Conservation (phyloP, 1,284 basidiomycete species). For the Rhodotorula sp. region DNA sequence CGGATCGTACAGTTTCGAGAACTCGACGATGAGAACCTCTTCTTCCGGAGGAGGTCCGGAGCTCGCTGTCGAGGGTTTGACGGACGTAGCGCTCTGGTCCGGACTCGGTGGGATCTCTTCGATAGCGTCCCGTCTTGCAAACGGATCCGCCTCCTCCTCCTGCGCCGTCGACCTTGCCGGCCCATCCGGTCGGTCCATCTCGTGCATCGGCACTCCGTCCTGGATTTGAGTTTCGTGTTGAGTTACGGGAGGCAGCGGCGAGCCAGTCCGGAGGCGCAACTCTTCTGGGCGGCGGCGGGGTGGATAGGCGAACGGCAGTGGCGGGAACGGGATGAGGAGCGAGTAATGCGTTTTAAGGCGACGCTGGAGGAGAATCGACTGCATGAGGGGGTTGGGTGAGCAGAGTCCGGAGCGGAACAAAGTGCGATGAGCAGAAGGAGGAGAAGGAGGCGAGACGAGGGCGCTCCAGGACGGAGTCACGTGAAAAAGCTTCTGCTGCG, state of each 20-base stretch:
- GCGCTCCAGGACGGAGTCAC: too few species aligned
- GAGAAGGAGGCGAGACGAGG: too few species aligned
- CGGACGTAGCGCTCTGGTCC: too few species aligned
- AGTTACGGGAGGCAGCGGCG: neutral
- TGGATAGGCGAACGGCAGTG: neutral
- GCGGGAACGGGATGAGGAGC: neutral
- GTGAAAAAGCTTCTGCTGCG: too few species aligned
- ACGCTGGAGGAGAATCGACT: constrained; percentile 4
- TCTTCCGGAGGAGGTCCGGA: too few species aligned
- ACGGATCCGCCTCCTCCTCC: neutral
- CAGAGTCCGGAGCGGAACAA: neutral
- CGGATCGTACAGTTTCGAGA: constrained; percentile 4
- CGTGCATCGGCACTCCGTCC: neutral
- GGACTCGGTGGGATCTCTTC: neutral
- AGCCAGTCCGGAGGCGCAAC: neutral
- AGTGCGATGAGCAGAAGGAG: neutral
- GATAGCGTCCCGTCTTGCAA: neutral
- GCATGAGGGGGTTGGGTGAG: neutral
- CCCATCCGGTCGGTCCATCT: neutral
- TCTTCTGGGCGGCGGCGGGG: neutral
- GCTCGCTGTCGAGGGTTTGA: neutral
- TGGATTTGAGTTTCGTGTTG: neutral
- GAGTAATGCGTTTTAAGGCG: constrained; percentile 1
- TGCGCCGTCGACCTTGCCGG: neutral
- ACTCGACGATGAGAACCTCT: neutral